Percentiles rank a stretch among this genome's conserved stretches.
These are phyloP conservation scores for Limonium bicolor DNA, from an alignment of 148 eudicot species.

Conservation along the genomic window DNA sequence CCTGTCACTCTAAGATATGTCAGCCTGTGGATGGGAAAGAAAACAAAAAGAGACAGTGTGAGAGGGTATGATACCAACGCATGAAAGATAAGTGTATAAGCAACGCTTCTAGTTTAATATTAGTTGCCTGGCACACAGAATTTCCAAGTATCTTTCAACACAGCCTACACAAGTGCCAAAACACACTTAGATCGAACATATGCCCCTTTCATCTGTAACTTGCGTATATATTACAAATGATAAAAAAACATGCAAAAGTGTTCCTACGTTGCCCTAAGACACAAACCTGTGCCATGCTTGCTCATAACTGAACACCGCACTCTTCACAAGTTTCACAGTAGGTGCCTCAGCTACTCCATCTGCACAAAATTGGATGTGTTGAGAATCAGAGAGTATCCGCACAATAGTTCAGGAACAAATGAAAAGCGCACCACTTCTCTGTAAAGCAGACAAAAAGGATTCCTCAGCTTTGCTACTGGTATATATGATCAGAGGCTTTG, in stretches of 20 bases:
- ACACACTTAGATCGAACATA: not conserved
- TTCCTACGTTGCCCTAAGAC: no score
- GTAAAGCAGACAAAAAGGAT: conserved; percentile 63
- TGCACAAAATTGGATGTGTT: conserved; percentile 19
- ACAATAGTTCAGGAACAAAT: no score
- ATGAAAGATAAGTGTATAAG: no score
- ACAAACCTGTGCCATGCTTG: conserved; percentile 98
- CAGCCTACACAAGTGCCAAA: not conserved
- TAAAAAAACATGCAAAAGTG: no score
- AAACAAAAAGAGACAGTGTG: no score
- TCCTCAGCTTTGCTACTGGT: conserved; percentile 88
- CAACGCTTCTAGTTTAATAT: no score
- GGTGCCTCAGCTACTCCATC: conserved; percentile 47
- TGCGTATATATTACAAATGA: no score
- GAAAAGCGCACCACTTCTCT: conserved; percentile 58
- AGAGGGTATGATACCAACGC: no score
- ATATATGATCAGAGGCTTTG: conserved; percentile 64
- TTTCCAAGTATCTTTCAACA: no score
- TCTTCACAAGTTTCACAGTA: conserved; percentile 80
- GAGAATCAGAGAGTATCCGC: no score
- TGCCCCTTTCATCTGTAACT: no score
- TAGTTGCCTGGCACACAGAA: no score
- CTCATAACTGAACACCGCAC: conserved; percentile 83
- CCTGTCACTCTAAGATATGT: conserved; percentile 79
- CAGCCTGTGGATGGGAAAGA: conserved; percentile 39